Evolutionary conservation across 2,329 filamentous ascomycete species (phyloP).

Genomic region (Eurotiales sp.): DNA sequence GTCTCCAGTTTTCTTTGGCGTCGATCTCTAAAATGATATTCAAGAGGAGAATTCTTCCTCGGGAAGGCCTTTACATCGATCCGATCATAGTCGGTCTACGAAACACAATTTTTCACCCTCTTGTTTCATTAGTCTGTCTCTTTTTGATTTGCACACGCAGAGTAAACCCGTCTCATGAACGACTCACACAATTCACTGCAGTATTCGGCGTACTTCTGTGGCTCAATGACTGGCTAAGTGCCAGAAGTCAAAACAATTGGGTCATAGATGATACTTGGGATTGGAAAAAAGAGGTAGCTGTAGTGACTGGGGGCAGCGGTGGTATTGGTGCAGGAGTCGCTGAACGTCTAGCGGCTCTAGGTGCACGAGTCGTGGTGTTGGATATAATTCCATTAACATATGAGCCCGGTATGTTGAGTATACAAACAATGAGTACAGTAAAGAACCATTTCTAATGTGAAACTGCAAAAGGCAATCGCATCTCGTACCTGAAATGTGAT

Average conservation of each 20-base stretch:
- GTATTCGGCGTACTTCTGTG: neutral
- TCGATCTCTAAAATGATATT: too few species aligned
- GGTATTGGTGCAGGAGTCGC: constrained; percentile 40
- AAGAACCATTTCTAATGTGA: neutral
- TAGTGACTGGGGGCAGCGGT: constrained; percentile 45
- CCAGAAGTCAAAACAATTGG: constrained; percentile 19
- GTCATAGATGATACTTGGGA: constrained; percentile 27
- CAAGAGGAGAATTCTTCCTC: constrained; percentile 13
- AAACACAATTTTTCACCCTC: constrained; percentile 16
- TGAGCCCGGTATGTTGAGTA: constrained; percentile 14
- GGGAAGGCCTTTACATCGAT: constrained; percentile 22
- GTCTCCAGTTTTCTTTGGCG: too few species aligned
- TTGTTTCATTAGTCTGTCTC: neutral
- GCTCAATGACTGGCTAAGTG: constrained; percentile 19
- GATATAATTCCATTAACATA: constrained; percentile 29
- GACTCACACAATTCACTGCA: neutral
- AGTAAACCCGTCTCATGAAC: neutral
- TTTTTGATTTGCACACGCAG: neutral
- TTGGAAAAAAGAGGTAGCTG: constrained; percentile 41
- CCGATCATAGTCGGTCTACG: constrained; percentile 15
- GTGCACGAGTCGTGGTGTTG: constrained; percentile 31
- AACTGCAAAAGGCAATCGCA: neutral
- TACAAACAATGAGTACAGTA: neutral
- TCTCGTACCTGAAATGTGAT: constrained; percentile 34
- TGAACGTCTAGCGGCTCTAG: constrained; percentile 29